Evolutionary conservation across 768 basidiomycete genomes (phyloP), one percentile per base, ranked within the genome.

Genomic region (Kwoniella shandongensis): DNA sequence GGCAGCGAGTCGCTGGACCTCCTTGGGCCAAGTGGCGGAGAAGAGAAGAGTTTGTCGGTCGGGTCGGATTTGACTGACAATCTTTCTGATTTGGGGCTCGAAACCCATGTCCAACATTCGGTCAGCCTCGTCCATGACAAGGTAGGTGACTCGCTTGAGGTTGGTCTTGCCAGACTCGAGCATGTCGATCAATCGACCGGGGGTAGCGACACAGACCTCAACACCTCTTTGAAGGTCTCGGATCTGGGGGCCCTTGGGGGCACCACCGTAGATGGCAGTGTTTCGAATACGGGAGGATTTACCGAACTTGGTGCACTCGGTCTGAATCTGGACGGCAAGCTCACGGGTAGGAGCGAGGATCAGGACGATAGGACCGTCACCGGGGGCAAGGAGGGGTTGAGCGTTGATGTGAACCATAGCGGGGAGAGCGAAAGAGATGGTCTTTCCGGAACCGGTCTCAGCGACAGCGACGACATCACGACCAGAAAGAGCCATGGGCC

Each of bases 91-190:
- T 77, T 99, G 96, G 51, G 96, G 96, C 80, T 99, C 96, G 80
- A 99, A 99, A 82, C 96, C 96, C 96, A 99, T 99, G 81, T 99
- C 96, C 63, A 99, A 83, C 96, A 99, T 99, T 73, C 96, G 90
- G 81, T 99, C 96, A 42, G 96, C 96, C 78, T 99, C 96, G 73
- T 99, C 96, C 86, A 99, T 89, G 74, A 99, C 96, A 38, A 99
- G 83, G 78, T 98, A 99, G 20, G 96, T 99, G 54, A 99, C 83
- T 39, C 96, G 87, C 55, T 89, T 89, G 51, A 99, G 83, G 78
- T 98, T 98, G 20, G 93, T 98, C 80, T 96, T 96, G 74, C 88
- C 86, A 1, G 84, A 85, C 80, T 99, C 96, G 25, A 99, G 84
- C 96, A 99, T 98, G 75, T 99, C 96, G 67, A 99, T 99, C 65